Conservation (phyloP, 2,329 filamentous ascomycete genomes). For the Tolypocladium ovalisporum region DNA sequence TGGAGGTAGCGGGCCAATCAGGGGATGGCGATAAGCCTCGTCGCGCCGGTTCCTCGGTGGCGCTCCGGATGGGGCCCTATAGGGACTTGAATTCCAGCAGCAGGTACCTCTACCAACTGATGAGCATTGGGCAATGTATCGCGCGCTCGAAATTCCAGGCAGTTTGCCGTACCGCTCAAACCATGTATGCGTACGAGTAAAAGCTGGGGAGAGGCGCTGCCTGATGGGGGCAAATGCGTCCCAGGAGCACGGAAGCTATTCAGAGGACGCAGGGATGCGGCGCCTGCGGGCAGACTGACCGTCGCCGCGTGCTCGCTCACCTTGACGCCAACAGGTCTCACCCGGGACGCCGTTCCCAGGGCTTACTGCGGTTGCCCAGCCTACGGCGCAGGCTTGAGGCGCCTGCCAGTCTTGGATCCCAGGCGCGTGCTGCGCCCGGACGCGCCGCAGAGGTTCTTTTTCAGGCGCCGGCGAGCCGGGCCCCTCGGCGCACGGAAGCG, state of each 20-base stretch:
- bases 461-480: neutral
- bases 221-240: neutral
- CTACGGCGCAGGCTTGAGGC: neutral
- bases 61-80: constrained; percentile 2
- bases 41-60: constrained; percentile 2
- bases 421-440: neutral
- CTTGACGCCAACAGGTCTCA: neutral
- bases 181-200: no score
- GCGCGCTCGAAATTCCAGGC: neutral
- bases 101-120: neutral
- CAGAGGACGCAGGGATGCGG: neutral
- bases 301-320: neutral
- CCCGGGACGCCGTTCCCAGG: neutral
- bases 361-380: neutral
- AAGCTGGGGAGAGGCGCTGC: neutral
- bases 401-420: neutral
- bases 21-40: constrained; percentile 16
- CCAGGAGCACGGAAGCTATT: neutral
- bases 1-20: constrained; percentile 15
- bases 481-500: neutral
- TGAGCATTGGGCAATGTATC: neutral
- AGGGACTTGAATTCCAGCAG: neutral
- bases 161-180: no score
- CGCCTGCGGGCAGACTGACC: neutral
- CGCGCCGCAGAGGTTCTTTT: neutral